phyloP scores from a whole-genome alignment of 2,329 filamentous ascomycete genomes.

The Talaromyces marneffei region DNA sequence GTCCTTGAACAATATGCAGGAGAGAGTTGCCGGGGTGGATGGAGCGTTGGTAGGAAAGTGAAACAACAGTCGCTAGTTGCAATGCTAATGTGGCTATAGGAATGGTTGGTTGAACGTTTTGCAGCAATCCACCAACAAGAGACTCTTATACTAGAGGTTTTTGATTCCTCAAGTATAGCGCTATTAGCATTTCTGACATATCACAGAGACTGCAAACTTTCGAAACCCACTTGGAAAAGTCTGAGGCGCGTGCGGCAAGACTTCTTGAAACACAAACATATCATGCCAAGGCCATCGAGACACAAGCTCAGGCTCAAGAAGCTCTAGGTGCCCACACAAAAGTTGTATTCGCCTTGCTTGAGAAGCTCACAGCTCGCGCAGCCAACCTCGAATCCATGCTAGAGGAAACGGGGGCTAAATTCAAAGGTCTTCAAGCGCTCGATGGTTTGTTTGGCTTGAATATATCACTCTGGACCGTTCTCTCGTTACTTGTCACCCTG shows the following conservation, averaged over 20 bases:
- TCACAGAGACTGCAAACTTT: conserved; percentile 32
- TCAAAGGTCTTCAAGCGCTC: conserved; percentile 18
- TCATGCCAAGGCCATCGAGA: conserved; percentile 27
- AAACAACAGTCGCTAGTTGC: neutral
- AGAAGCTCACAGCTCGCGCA: conserved; percentile 23
- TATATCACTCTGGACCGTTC: conserved; percentile 22
- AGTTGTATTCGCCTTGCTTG: conserved; percentile 29
- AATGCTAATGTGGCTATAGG: conserved; percentile 19
- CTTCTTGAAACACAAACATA: conserved; percentile 30
- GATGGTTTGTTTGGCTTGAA: conserved; percentile 16
- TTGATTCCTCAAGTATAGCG: neutral
- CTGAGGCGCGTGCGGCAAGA: conserved; percentile 27
- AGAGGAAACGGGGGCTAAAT: conserved; percentile 25
- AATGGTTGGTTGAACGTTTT: conserved; percentile 28
- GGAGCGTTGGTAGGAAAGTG: conserved; percentile 28
- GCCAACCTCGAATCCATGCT: conserved; percentile 29
- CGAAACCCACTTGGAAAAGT: conserved; percentile 27
- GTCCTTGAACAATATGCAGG: conserved; percentile 29
- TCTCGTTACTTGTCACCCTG: conserved; percentile 21
- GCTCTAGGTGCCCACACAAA: conserved; percentile 23
- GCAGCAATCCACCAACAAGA: conserved; percentile 29
- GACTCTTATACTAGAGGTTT: conserved; percentile 29
- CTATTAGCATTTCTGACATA: neutral
- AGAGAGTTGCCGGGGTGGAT: conserved; percentile 28
- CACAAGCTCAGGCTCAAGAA: conserved; percentile 25